Percentiles rank a stretch among this genome's conserved stretches.
Evolutionary conservation across 495 filamentous ascomycete genomes (phyloP).

Genomic region (Schizothecium vesticola): DNA sequence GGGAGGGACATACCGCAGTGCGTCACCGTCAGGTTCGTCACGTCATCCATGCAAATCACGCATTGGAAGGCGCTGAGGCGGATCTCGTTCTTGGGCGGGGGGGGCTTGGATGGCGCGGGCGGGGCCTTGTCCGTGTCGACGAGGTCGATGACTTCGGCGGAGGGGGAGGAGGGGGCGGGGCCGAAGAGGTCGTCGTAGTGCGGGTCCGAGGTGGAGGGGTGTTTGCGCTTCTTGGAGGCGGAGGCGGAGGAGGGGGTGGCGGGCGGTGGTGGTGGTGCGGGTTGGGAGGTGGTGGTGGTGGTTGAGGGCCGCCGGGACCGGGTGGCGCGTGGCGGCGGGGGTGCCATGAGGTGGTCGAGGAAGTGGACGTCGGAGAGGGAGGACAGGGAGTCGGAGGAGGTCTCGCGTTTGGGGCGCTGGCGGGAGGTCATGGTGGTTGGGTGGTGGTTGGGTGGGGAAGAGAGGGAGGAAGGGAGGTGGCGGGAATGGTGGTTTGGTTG

Average conservation of each 20-base stretch:
- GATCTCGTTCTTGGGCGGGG: conserved; percentile 45
- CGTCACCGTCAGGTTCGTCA: conserved; percentile 67
- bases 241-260: neutral
- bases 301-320: neutral
- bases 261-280: too few relatives aligned
- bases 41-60: conserved; percentile 81
- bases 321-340: neutral
- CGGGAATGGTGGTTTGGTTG: neutral
- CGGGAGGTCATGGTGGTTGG: neutral
- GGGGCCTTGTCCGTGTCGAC: conserved; percentile 58
- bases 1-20: conserved; percentile 64
- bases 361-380: neutral
- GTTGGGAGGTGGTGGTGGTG: neutral
- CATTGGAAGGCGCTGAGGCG: conserved; percentile 60
- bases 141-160: conserved; percentile 39
- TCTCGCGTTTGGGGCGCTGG: neutral
- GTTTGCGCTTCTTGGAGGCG: neutral
- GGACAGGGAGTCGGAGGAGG: neutral
- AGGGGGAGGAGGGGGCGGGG: neutral
- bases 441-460: neutral
- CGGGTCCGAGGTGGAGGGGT: neutral
- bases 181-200: neutral
- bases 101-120: conserved; percentile 43
- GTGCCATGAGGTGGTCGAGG: neutral
- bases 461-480: neutral